Evolutionary conservation across 306 rosid species (phyloP).

Genomic region (Rosa persica): DNA sequence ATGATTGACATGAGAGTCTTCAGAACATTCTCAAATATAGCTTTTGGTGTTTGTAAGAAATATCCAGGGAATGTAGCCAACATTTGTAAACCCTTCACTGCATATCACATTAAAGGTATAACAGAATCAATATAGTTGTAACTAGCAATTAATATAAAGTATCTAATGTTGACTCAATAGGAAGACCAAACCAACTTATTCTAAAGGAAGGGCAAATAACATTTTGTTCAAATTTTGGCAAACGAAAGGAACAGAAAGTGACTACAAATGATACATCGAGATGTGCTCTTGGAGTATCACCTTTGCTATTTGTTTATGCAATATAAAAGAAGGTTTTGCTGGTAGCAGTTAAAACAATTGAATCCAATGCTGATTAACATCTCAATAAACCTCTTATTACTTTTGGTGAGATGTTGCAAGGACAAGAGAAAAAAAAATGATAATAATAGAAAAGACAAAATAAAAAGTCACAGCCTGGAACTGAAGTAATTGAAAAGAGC

Average conservation of each 20-base stretch:
- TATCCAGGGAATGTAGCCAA: slow-evolving; percentile 70
- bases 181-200: not conserved
- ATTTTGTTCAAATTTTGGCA: not conserved
- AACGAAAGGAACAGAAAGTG: not conserved
- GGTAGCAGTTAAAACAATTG: not conserved
- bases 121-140: slow-evolving; percentile 21
- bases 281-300: not conserved
- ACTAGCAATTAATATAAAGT: slow-evolving; percentile 10
- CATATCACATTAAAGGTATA: slow-evolving; percentile 31
- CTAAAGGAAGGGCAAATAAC: not conserved
- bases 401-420: not conserved
- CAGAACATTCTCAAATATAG: slow-evolving; percentile 57
- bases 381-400: not conserved
- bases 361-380: not conserved
- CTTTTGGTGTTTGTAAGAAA: slow-evolving; percentile 54
- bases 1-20: slow-evolving; percentile 66
- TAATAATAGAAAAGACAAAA: not conserved
- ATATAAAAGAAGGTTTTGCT: not conserved
- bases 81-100: slow-evolving; percentile 85
- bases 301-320: not conserved
- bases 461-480: not conserved
- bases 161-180: not conserved
- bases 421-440: not conserved
- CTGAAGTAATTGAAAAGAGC: not conserved
- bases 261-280: not conserved